A percentile compares a stretch with the other conserved stretches of the same genome.
phyloP scores from a whole-genome alignment of 208 protist genomes.

The Trypanosoma cruzi region DNA sequence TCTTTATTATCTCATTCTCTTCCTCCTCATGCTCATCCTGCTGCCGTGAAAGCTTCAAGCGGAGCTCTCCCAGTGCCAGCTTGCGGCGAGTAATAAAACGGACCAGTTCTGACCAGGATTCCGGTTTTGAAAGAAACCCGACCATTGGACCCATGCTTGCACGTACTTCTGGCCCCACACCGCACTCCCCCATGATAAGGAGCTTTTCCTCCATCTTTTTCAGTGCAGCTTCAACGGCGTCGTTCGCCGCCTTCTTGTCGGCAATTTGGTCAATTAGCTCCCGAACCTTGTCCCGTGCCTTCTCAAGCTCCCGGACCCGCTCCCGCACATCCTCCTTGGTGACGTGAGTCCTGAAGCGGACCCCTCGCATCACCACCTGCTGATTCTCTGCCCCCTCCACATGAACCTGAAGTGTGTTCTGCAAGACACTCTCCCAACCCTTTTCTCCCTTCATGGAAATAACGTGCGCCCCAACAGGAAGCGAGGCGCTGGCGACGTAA shows the following conservation, averaged over 20 bases:
- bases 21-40: neutral
- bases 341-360: neutral
- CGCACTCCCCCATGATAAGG: conserved; percentile 7
- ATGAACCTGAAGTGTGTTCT: conserved; percentile 41
- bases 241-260: conserved; percentile 13
- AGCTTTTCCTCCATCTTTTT: conserved; percentile 13
- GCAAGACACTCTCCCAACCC: conserved; percentile 17
- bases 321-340: conserved; percentile 23
- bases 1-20: conserved; percentile 8
- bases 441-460: conserved; percentile 12
- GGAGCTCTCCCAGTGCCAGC: neutral
- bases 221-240: conserved; percentile 10
- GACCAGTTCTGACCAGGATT: neutral
- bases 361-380: conserved; percentile 11
- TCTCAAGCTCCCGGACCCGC: conserved; percentile 10
- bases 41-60: neutral
- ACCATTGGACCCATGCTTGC: neutral
- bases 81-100: conserved; percentile 17
- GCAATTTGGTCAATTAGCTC: neutral
- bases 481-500: conserved; percentile 7
- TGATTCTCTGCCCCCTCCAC: conserved; percentile 2
- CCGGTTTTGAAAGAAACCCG: conserved; percentile 14
- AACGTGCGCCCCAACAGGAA: conserved; percentile 17
- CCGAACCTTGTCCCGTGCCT: neutral
- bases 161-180: neutral